Conservation (phyloP, 2,329 filamentous ascomycete species). For the Aspergillus fumigatus region DNA sequence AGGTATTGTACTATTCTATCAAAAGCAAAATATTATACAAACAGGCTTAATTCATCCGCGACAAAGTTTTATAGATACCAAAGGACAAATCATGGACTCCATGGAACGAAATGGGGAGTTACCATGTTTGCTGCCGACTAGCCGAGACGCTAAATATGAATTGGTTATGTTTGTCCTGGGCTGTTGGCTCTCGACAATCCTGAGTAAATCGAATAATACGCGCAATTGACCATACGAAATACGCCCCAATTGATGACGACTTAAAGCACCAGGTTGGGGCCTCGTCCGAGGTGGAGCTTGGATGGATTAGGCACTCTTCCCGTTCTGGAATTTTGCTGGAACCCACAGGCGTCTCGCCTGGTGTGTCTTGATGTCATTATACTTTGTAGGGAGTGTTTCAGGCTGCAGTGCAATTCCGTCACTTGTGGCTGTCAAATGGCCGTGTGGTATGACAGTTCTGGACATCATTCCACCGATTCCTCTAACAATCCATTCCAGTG, state of each 20-base stretch:
- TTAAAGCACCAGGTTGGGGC: not conserved
- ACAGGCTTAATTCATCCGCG: not conserved
- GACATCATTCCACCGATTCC: not conserved
- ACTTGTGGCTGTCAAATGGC: not conserved
- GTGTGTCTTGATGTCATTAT: not conserved
- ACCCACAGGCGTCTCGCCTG: slow-evolving; percentile 1
- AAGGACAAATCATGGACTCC: not conserved
- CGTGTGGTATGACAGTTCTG: not conserved
- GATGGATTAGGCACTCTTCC: slow-evolving; percentile 6
- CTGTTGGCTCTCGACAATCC: not conserved
- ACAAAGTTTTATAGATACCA: not conserved
- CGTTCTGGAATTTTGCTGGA: slow-evolving; percentile 9
- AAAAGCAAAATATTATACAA: not conserved
- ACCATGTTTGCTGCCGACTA: not conserved
- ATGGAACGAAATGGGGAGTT: not conserved
- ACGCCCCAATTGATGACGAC: not conserved
- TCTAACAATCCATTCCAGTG: not conserved
- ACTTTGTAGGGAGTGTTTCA: not conserved
- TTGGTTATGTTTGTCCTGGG: not conserved
- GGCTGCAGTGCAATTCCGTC: not conserved
- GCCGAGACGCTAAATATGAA: not conserved
- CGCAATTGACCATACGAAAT: not conserved
- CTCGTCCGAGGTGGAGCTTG: slow-evolving; percentile 4
- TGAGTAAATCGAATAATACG: not conserved
- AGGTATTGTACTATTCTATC: not conserved